Conservation (phyloP, 2,329 filamentous ascomycete genomes). For the Drechmeria coniospora region DNA sequence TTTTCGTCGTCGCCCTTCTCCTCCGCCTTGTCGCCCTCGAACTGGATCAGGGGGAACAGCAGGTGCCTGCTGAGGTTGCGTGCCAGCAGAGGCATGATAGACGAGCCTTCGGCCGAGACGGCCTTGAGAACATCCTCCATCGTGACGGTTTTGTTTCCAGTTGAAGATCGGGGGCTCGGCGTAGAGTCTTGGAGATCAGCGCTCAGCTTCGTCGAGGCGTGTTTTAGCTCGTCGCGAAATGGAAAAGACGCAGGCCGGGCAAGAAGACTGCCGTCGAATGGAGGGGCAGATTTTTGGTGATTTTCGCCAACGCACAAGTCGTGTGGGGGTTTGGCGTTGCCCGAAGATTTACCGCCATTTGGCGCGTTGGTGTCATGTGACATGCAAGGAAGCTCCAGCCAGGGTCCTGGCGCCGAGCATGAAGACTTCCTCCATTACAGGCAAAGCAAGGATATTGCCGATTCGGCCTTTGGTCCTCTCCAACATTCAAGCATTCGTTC, state of each 20-base stretch:
- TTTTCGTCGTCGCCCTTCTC: slow-evolving; percentile 46
- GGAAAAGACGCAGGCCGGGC: slow-evolving; percentile 5
- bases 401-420: too few relatives aligned
- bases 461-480: too few relatives aligned
- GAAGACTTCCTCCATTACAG: too few relatives aligned
- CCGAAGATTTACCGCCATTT: slow-evolving; percentile 19
- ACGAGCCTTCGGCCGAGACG: slow-evolving; percentile 52
- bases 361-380: slow-evolving; percentile 20
- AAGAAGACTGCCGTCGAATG: slow-evolving; percentile 13
- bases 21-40: slow-evolving; percentile 68
- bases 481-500: too few relatives aligned
- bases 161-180: too few relatives aligned
- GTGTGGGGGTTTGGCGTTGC: slow-evolving; percentile 16
- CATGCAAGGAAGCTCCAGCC: slow-evolving; percentile 6
- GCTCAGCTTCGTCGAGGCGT: slow-evolving; percentile 1
- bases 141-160: too few relatives aligned
- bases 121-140: slow-evolving; percentile 31
- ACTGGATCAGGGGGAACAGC: slow-evolving; percentile 92
- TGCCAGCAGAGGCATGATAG: slow-evolving; percentile 78
- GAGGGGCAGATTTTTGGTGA: slow-evolving; percentile 27
- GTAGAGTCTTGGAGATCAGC: too few relatives aligned
- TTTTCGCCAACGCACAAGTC: slow-evolving; percentile 23
- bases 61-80: slow-evolving; percentile 89
- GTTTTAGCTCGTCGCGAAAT: slow-evolving; percentile 2
- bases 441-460: too few relatives aligned